Evolutionary conservation across 2,329 filamentous ascomycete species (phyloP).

Genomic region (Fusarium torreyae): DNA sequence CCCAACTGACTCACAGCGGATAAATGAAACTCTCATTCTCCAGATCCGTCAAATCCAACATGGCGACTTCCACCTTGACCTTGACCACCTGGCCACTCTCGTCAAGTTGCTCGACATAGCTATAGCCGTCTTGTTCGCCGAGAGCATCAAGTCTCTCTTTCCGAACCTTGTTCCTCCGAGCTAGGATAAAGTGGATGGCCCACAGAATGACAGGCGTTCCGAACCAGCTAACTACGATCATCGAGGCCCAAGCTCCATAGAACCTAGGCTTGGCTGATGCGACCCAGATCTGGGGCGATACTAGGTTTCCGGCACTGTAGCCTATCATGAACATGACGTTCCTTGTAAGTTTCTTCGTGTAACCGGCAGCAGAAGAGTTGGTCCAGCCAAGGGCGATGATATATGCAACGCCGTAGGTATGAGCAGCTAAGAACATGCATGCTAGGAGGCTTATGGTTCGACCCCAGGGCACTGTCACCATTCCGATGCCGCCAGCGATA

Average conservation of each 20-base stretch:
- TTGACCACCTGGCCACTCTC: constrained; percentile 51
- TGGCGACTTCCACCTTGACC: constrained; percentile 54
- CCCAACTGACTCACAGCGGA: background rate
- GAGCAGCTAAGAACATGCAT: constrained; percentile 49
- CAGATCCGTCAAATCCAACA: constrained; percentile 57
- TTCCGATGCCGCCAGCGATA: constrained; percentile 48
- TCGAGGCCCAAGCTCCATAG: constrained; percentile 46
- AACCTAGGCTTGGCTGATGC: constrained; percentile 48
- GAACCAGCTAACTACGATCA: constrained; percentile 53
- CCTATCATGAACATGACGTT: constrained; percentile 59
- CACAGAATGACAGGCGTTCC: constrained; percentile 55
- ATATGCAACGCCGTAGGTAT: constrained; percentile 53
- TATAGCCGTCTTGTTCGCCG: constrained; percentile 43
- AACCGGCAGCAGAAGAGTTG: constrained; percentile 55
- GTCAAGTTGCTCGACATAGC: constrained; percentile 47
- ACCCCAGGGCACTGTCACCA: constrained; percentile 48
- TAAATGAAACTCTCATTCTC: constrained; percentile 59
- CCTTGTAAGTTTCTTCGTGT: constrained; percentile 61
- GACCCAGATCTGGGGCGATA: constrained; percentile 57
- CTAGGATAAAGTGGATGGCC: constrained; percentile 52
- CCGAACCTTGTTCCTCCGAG: constrained; percentile 52
- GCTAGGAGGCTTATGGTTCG: constrained; percentile 43
- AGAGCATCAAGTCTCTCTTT: constrained; percentile 39
- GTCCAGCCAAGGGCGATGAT: constrained; percentile 56
- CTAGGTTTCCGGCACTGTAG: constrained; percentile 54